phyloP scores from a whole-genome alignment of 2,329 filamentous ascomycete genomes.

The Xylaria sp. region DNA sequence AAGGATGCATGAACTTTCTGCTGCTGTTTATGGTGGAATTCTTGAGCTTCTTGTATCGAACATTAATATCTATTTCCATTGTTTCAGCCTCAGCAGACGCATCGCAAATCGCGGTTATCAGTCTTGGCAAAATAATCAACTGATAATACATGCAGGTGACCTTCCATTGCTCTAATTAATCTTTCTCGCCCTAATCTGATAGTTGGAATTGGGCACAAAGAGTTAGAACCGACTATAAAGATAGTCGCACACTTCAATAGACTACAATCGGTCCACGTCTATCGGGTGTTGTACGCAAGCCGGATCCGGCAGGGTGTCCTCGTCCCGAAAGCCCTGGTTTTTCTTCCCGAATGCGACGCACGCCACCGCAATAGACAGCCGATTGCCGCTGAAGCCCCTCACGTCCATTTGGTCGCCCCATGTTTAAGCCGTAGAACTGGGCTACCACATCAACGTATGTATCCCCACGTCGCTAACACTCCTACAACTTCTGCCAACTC shows the following conservation, averaged over 20 bases:
- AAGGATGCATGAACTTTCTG: not conserved
- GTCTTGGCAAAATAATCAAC: slow-evolving; percentile 4
- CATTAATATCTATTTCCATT: slow-evolving; percentile 5
- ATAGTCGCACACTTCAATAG: slow-evolving; percentile 5
- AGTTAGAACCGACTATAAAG: not conserved
- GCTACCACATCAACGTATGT: slow-evolving; percentile 24
- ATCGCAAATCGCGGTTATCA: slow-evolving; percentile 33
- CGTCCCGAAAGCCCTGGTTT: slow-evolving; percentile 12
- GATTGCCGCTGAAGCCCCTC: slow-evolving; percentile 17
- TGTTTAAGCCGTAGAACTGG: slow-evolving; percentile 5
- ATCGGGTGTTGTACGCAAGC: slow-evolving; percentile 3
- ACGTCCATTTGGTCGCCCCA: slow-evolving; percentile 28
- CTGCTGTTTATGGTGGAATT: not conserved
- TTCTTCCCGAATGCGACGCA: slow-evolving; percentile 21
- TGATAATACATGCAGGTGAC: slow-evolving; percentile 5
- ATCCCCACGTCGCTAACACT: slow-evolving; percentile 20
- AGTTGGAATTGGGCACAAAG: slow-evolving; percentile 15
- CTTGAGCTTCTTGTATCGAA: slow-evolving; percentile 27
- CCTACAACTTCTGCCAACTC: slow-evolving; percentile 33
- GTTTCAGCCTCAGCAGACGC: slow-evolving; percentile 3
- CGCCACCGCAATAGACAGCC: slow-evolving; percentile 12
- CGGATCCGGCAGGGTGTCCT: slow-evolving; percentile 9
- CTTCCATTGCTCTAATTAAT: slow-evolving; percentile 2
- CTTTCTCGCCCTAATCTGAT: not conserved
- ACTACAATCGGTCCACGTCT: slow-evolving; percentile 27